These are phyloP conservation scores for Bipolaris gigantea DNA, from an alignment of 2,329 filamentous ascomycete genomes.

Conservation along the genomic window DNA sequence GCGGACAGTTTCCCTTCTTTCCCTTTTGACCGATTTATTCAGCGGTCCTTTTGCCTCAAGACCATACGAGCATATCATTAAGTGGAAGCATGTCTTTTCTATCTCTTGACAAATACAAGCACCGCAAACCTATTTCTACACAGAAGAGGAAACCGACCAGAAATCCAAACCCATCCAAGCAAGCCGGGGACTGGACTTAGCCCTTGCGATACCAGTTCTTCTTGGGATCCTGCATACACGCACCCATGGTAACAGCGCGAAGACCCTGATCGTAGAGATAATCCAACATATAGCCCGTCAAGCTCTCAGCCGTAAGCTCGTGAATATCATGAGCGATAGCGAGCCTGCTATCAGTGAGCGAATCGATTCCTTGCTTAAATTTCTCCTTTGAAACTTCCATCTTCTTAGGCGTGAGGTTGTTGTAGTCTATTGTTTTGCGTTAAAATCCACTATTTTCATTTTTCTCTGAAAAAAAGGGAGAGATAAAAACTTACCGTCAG, in stretches of 20 bases:
- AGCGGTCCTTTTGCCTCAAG: too few relatives aligned
- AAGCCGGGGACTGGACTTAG: not conserved
- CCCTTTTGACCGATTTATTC: too few relatives aligned
- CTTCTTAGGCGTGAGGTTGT: constrained; percentile 31
- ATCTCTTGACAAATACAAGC: too few relatives aligned
- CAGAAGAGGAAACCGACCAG: too few relatives aligned
- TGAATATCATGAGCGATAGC: constrained; percentile 58
- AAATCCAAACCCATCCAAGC: too few relatives aligned
- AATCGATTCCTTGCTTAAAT: constrained; percentile 38
- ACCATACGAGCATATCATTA: too few relatives aligned
- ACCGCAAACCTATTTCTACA: too few relatives aligned
- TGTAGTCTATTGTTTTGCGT: constrained; percentile 24
- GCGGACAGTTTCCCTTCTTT: too few relatives aligned
- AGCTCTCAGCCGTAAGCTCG: constrained; percentile 48
- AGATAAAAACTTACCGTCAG: constrained; percentile 46
- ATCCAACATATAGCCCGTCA: constrained; percentile 51
- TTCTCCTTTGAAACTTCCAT: constrained; percentile 41
- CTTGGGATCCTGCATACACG: constrained; percentile 51
- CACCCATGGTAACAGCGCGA: constrained; percentile 52
- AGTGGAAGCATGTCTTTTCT: too few relatives aligned
- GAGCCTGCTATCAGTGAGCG: constrained; percentile 40
- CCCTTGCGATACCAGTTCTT: constrained; percentile 51
- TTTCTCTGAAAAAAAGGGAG: not conserved
- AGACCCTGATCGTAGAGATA: constrained; percentile 46
- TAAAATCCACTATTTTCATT: not conserved